These are phyloP conservation scores for Colletotrichum eleusines DNA, from an alignment of 2,329 filamentous ascomycete species.

Conservation along the genomic window DNA sequence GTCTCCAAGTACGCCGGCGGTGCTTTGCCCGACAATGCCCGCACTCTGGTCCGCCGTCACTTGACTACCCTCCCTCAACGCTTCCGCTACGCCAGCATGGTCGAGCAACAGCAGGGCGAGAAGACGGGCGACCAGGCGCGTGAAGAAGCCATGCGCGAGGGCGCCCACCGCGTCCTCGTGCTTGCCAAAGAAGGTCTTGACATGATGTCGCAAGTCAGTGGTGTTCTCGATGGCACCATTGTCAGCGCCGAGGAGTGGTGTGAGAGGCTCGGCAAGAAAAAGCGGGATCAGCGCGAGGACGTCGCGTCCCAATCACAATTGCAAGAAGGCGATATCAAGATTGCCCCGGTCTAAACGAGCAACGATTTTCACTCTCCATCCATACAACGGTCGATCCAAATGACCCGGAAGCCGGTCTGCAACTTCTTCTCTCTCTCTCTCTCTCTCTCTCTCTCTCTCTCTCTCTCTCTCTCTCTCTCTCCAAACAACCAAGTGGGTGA, in stretches of 20 bases:
- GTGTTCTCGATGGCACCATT: slow-evolving; percentile 89
- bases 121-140: slow-evolving; percentile 48
- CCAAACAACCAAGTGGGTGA: slow-evolving; percentile 31
- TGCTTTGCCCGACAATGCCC: slow-evolving; percentile 89
- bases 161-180: slow-evolving; percentile 82
- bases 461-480: neutral
- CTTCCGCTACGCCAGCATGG: slow-evolving; percentile 78
- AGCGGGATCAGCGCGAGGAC: slow-evolving; percentile 43
- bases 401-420: slow-evolving; percentile 11
- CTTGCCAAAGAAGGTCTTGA: slow-evolving; percentile 92
- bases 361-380: slow-evolving; percentile 15
- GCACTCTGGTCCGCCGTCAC: slow-evolving; percentile 84
- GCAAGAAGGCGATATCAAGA: slow-evolving; percentile 48
- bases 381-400: slow-evolving; percentile 12
- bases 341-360: slow-evolving; percentile 34
- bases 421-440: slow-evolving; percentile 5
- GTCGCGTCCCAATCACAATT: slow-evolving; percentile 46
- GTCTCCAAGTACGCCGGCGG: slow-evolving; percentile 94
- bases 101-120: slow-evolving; percentile 48
- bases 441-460: slow-evolving; percentile 4
- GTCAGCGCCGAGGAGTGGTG: slow-evolving; percentile 94
- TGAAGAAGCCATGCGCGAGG: slow-evolving; percentile 61
- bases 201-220: slow-evolving; percentile 92
- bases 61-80: slow-evolving; percentile 86
- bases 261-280: slow-evolving; percentile 73